Evolutionary conservation across 2,329 filamentous ascomycete species (phyloP).

Genomic region (Clonostachys sp.): DNA sequence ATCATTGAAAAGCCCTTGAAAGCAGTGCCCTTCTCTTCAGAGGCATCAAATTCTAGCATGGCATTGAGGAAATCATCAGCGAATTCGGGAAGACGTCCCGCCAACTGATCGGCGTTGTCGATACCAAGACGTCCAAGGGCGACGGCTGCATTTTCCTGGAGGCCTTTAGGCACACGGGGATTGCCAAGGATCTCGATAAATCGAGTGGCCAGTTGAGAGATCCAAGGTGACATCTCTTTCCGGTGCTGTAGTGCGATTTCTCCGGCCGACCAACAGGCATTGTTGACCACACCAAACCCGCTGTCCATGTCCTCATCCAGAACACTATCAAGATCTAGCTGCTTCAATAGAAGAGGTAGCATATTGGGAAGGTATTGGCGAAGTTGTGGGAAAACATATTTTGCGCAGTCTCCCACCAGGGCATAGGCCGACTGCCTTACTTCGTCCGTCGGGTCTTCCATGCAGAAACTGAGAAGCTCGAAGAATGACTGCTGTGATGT

Average conservation of each 20-base stretch:
- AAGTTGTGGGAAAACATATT: slow-evolving; percentile 82
- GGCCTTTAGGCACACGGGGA: slow-evolving; percentile 76
- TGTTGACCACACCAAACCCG: slow-evolving; percentile 91
- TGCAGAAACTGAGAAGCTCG: slow-evolving; percentile 83
- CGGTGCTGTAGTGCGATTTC: slow-evolving; percentile 83
- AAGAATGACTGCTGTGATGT: slow-evolving; percentile 81
- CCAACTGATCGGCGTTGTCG: slow-evolving; percentile 70
- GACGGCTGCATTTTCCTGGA: slow-evolving; percentile 92
- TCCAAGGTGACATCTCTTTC: slow-evolving; percentile 70
- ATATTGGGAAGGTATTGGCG: slow-evolving; percentile 69
- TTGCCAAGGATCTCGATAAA: slow-evolving; percentile 82
- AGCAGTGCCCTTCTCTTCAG: slow-evolving; percentile 91
- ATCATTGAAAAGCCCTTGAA: slow-evolving; percentile 86
- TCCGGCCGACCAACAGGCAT: slow-evolving; percentile 94
- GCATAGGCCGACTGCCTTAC: slow-evolving; percentile 96
- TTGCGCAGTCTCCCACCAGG: slow-evolving; percentile 88
- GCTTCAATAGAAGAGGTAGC: slow-evolving; percentile 77
- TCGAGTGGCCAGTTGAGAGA: slow-evolving; percentile 71
- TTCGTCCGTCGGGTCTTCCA: slow-evolving; percentile 87
- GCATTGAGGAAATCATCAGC: slow-evolving; percentile 76
- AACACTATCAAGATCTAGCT: slow-evolving; percentile 77
- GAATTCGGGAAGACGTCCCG: slow-evolving; percentile 74
- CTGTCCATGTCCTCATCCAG: slow-evolving; percentile 77
- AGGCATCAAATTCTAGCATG: slow-evolving; percentile 81
- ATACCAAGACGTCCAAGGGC: slow-evolving; percentile 85